Evolutionary conservation across 768 basidiomycete species (phyloP).

Genomic region (Leccinellum luteum): DNA sequence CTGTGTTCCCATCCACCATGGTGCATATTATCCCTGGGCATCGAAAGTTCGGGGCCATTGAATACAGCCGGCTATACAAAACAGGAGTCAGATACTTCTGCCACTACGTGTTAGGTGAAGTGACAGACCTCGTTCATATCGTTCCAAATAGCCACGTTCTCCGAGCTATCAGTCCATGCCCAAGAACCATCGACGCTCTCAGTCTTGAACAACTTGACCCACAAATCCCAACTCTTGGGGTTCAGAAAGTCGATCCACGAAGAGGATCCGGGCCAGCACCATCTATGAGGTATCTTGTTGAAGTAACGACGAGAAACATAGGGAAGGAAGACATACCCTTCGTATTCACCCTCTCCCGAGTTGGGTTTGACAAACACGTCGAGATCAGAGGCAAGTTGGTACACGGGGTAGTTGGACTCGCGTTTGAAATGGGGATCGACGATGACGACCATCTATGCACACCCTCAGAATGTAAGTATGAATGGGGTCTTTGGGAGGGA

Average conservation of each 20-base stretch:
- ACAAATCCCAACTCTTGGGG: slow-evolving; percentile 86
- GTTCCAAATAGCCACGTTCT: slow-evolving; percentile 92
- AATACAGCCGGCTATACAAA: slow-evolving; percentile 87
- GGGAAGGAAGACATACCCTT: slow-evolving; percentile 49
- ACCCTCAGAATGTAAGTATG: background rate
- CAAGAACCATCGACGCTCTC: slow-evolving; percentile 53
- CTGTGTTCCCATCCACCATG: slow-evolving; percentile 97
- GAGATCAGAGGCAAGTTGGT: slow-evolving; percentile 79
- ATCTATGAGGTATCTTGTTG: slow-evolving; percentile 31
- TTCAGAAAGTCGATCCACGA: slow-evolving; percentile 99
- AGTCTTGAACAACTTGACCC: slow-evolving; percentile 79
- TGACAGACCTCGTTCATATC: slow-evolving; percentile 94
- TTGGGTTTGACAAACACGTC: slow-evolving; percentile 79
- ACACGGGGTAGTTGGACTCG: slow-evolving; percentile 72
- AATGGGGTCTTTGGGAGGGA: background rate
- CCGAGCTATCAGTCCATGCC: slow-evolving; percentile 79
- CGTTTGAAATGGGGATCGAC: slow-evolving; percentile 96
- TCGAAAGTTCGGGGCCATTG: slow-evolving; percentile 94
- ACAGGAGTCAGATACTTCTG: background rate
- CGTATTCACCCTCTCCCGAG: slow-evolving; percentile 80
- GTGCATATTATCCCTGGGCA: slow-evolving; percentile 76
- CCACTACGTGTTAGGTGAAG: background rate
- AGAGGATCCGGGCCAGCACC: slow-evolving; percentile 97
- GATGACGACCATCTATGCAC: slow-evolving; percentile 89
- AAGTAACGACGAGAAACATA: background rate